Evolutionary conservation across 1,139 yeast species (phyloP).

Genomic region (Yueomyces sp.): DNA sequence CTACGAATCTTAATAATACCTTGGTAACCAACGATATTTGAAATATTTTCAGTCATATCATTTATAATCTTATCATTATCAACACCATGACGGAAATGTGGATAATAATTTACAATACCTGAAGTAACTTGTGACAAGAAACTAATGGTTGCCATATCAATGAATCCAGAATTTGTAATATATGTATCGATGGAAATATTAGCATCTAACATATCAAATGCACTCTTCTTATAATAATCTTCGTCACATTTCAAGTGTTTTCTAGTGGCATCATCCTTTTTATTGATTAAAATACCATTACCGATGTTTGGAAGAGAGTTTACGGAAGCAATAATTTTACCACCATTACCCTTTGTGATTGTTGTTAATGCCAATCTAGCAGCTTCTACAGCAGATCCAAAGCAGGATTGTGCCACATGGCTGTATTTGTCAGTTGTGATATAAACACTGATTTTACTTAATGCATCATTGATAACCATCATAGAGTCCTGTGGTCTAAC

Average conservation of each 20-base stretch:
- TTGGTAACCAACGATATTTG: conserved; percentile 52
- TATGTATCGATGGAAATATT: conserved; percentile 73
- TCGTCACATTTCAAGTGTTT: conserved; percentile 53
- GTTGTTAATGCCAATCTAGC: conserved; percentile 53
- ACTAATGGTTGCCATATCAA: conserved; percentile 68
- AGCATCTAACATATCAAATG: conserved; percentile 41
- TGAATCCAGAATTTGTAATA: conserved; percentile 50
- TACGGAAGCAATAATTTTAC: conserved; percentile 63
- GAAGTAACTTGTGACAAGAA: conserved; percentile 59
- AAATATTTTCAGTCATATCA: conserved; percentile 40
- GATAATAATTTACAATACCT: conserved; percentile 55
- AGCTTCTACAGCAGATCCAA: conserved; percentile 66
- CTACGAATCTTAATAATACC: conserved; percentile 78
- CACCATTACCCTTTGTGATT: conserved; percentile 50
- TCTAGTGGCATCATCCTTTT: conserved; percentile 39
- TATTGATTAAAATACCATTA: conserved; percentile 59
- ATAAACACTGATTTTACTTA: conserved; percentile 45
- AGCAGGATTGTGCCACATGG: conserved; percentile 57
- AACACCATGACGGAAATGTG: conserved; percentile 52
- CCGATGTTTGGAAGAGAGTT: conserved; percentile 73
- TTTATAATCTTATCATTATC: conserved; percentile 60
- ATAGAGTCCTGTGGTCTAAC: conserved; percentile 64
- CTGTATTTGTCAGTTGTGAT: conserved; percentile 30
- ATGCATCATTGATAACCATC: conserved; percentile 51
- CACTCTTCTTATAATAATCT: conserved; percentile 50